Evolutionary conservation across 139 green algal genomes (phyloP).

Genomic region (Nannochloris sp.): DNA sequence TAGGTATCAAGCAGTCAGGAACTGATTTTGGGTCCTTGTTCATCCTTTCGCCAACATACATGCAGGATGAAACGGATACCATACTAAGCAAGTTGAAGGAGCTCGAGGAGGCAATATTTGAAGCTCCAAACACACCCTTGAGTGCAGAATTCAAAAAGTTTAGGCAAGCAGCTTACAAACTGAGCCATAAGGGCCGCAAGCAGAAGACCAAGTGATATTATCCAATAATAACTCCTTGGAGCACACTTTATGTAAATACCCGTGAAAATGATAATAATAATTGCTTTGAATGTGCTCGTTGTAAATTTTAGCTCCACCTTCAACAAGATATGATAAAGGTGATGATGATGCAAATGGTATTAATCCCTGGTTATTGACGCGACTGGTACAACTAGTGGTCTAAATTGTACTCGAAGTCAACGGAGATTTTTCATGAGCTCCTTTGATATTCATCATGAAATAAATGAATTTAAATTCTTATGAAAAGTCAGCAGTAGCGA

Average conservation of each 20-base stretch:
- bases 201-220: neutral
- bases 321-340: no score
- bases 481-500: no score
- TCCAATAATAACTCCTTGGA: neutral
- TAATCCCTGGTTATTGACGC: no score
- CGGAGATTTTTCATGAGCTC: no score
- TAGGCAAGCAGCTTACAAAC: slow-evolving; percentile 17
- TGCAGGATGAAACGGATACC: slow-evolving; percentile 3
- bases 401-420: no score
- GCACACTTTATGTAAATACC: neutral
- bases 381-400: no score
- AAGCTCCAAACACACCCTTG: slow-evolving; percentile 7
- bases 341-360: no score
- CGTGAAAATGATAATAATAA: neutral
- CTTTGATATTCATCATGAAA: no score
- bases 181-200: neutral
- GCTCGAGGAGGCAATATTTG: slow-evolving; percentile 4
- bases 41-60: neutral
- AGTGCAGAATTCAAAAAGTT: slow-evolving; percentile 10
- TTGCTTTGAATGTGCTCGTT: no score
- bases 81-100: neutral
- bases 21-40: neutral
- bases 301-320: no score
- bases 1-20: neutral
- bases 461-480: no score